A percentile compares a stretch with the other conserved stretches of the same genome.
Conservation (phyloP, 257 asterid genomes). For the Nicotiana otophora region DNA sequence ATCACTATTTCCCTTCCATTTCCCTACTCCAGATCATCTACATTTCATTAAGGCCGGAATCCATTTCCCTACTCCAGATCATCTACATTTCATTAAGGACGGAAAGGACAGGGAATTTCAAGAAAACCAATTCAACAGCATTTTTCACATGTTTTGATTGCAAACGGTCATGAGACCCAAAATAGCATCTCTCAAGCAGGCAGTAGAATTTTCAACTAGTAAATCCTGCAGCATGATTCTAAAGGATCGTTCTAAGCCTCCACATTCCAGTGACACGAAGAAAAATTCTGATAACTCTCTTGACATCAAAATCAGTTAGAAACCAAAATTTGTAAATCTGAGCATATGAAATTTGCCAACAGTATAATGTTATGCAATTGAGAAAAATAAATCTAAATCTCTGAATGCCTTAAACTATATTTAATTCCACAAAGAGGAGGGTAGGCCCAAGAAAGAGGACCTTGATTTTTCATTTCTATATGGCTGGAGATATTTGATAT, state of each 20-base stretch:
- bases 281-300: neutral
- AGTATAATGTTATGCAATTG: neutral
- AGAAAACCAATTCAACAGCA: neutral
- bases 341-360: neutral
- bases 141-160: neutral
- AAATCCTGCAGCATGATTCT: neutral
- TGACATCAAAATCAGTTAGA: neutral
- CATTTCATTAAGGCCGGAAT: neutral
- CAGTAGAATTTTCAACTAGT: neutral
- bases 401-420: neutral
- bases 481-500: neutral
- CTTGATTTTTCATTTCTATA: neutral
- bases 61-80: too few relatives aligned
- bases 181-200: neutral
- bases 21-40: neutral
- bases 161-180: neutral
- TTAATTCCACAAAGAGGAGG: neutral
- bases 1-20: neutral
- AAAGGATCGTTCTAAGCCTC: neutral
- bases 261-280: neutral
- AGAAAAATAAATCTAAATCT: neutral
- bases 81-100: neutral
- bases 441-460: neutral
- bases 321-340: neutral
- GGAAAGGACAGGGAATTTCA: neutral